Base-by-base conservation (phyloP, 2,329 filamentous ascomycete genomes). In the Stenocarpella maydis region DNA sequence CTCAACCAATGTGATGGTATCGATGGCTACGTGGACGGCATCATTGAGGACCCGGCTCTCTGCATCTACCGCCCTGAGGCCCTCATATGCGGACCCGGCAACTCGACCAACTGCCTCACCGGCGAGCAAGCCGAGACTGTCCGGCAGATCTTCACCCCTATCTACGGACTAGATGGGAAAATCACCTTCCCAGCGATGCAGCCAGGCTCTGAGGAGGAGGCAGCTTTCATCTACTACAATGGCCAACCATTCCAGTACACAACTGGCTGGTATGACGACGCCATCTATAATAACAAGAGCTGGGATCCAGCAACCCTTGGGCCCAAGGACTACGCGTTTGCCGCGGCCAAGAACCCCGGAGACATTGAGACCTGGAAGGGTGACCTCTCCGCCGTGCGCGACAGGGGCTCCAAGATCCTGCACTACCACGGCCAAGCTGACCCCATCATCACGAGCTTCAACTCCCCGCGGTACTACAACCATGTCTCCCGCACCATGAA, bases 181-280 rank as follows among this genome's bases (percentile, higher is more conserved):
- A 75, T 87, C 1, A 78, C 86, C 19, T 87, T 83, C 74, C 85
- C 85, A 1, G 79, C 82, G 14, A 81, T 87, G 75, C 81, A 85
- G 67, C 84, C 83, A 4, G 85, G 85, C n/a, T 79, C 80, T 14
- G 82, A 85, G 73, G 72, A 81, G 10, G 79, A 80, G 4, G 78
- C 80, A 24, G 71, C 71, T 0, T 73, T 76, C 10, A 72, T 83
- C 14, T 81, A 83, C 64, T 78, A 75, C 49, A 83, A 31, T 76
- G 83, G 83, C 69, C 37, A 67, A 4, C 77, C 82, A 1, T 85
- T 84, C 72, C 71, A 74, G 2, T 84, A 83, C 71, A 81, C 81
- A 4, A 74, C 74, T 10, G 83, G 86, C 74, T 87, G 83, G 84
- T 83, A 81, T 76, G 78, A 77, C 34, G 85, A 84, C 72, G 84